A percentile compares a stretch with the other conserved stretches of the same genome.
Conservation (phyloP, 768 basidiomycete species). For the Arthromyces matolae region DNA sequence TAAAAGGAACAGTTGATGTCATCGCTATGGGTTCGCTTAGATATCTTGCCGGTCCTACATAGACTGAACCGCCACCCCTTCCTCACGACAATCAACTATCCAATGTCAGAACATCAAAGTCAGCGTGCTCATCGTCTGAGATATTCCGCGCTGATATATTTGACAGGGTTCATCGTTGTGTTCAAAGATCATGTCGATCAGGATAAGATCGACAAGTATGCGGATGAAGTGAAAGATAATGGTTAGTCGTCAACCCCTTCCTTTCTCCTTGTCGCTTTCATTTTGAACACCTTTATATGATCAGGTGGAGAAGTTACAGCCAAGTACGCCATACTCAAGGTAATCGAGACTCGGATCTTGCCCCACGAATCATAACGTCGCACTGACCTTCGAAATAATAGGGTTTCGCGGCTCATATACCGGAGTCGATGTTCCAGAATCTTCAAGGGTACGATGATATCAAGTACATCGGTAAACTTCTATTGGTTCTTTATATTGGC, state of each 20-base stretch:
- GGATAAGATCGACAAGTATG: slow-evolving; percentile 40
- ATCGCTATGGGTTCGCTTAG: no score
- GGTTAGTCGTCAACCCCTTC: slow-evolving; percentile 24
- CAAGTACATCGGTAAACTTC: slow-evolving; percentile 49
- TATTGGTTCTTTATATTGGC: no score
- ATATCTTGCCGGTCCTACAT: no score
- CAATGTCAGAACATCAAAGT: no score
- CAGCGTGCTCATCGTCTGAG: neutral
- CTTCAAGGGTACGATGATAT: slow-evolving; percentile 30
- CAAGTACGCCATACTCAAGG: slow-evolving; percentile 35
- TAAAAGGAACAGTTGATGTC: no score
- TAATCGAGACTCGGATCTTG: slow-evolving; percentile 24
- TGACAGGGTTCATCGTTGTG: slow-evolving; percentile 49
- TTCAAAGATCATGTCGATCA: slow-evolving; percentile 45
- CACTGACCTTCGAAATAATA: slow-evolving; percentile 1
- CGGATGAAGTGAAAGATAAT: slow-evolving; percentile 30
- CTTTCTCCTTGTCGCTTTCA: neutral
- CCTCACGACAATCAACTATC: no score
- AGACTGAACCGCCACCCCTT: no score
- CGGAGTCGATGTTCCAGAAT: slow-evolving; percentile 28
- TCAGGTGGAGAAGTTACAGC: slow-evolving; percentile 43
- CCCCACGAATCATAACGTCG: neutral
- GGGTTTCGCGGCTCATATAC: slow-evolving; percentile 29
- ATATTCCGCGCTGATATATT: neutral
- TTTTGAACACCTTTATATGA: neutral